Conservation (phyloP, 768 basidiomycete genomes). For the Mycena filopes region DNA sequence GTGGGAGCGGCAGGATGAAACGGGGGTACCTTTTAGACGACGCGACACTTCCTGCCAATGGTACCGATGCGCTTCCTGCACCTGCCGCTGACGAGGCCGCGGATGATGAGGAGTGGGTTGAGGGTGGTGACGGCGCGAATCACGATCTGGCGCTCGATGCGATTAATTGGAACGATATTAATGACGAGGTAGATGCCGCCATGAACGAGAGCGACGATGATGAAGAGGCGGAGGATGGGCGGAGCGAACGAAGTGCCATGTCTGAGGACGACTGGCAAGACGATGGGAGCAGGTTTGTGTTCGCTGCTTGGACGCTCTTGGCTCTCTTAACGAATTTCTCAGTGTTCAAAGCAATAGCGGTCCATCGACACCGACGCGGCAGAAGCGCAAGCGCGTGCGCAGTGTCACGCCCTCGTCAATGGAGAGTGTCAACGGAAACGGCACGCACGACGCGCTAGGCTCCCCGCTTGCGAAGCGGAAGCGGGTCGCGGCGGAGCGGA, state of each 20-base stretch:
- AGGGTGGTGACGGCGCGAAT: constrained; percentile 16
- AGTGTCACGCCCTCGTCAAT: constrained; percentile 76
- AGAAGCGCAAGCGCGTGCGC: constrained; percentile 75
- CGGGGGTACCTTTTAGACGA: constrained; percentile 75
- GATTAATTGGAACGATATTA: constrained; percentile 86
- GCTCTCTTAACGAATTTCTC: too few relatives aligned
- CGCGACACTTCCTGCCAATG: neutral
- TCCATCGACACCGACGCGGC: constrained; percentile 53
- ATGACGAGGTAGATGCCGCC: constrained; percentile 88
- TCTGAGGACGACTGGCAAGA: constrained; percentile 68
- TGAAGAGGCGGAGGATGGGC: constrained; percentile 45
- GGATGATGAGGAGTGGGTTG: constrained; percentile 36
- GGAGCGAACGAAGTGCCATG: constrained; percentile 53
- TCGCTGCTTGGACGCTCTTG: neutral
- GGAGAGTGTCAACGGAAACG: constrained; percentile 51
- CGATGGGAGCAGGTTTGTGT: constrained; percentile 52
- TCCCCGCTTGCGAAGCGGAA: constrained; percentile 87
- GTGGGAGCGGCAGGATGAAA: constrained; percentile 88
- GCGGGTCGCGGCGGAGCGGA: constrained; percentile 74
- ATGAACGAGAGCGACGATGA: constrained; percentile 84
- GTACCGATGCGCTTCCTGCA: constrained; percentile 58
- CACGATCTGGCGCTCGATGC: constrained; percentile 62
- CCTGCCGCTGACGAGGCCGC: constrained; percentile 46
- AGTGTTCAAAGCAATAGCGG: constrained; percentile 42
- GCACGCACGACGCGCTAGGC: constrained; percentile 53